Conservation (phyloP, 768 basidiomycete species). For the Termitomyces sp. region DNA sequence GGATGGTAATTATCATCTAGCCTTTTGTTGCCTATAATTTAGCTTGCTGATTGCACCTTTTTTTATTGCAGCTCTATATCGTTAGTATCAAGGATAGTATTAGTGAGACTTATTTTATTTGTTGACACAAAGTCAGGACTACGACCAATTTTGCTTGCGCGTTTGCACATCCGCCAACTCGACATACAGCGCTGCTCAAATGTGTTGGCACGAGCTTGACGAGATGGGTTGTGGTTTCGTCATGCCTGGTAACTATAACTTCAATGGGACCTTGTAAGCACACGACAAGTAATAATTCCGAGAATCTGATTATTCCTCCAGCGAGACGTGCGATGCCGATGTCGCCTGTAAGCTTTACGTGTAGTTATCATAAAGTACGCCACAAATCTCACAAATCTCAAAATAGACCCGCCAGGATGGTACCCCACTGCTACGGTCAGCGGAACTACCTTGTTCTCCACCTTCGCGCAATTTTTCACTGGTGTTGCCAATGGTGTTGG, state of each 20-base stretch:
- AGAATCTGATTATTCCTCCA: constrained; percentile 6
- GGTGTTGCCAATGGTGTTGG: constrained; percentile 29
- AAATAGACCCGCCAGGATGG: constrained; percentile 41
- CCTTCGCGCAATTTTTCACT: constrained; percentile 42
- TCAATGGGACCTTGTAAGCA: constrained; percentile 39
- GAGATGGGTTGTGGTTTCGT: constrained; percentile 43
- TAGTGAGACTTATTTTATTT: background rate
- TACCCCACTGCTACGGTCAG: constrained; percentile 37
- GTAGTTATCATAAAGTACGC: background rate
- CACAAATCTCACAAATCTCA: background rate
- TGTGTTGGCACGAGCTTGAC: constrained; percentile 47
- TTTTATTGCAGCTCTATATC: constrained; percentile 26
- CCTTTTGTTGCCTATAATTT: too few relatives aligned
- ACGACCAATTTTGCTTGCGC: constrained; percentile 38
- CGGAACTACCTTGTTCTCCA: constrained; percentile 37
- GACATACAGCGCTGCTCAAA: constrained; percentile 38
- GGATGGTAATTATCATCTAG: constrained; percentile 36
- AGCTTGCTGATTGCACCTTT: background rate
- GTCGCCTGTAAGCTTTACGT: constrained; percentile 32
- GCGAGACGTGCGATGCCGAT: constrained; percentile 42
- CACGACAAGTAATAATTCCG: background rate
- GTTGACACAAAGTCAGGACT: constrained; percentile 20
- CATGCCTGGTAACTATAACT: constrained; percentile 44
- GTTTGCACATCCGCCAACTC: constrained; percentile 41
- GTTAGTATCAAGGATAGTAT: constrained; percentile 13